Evolutionary conservation across 2,329 filamentous ascomycete genomes (phyloP).

Genomic region (Colletotrichum eremochloae): DNA sequence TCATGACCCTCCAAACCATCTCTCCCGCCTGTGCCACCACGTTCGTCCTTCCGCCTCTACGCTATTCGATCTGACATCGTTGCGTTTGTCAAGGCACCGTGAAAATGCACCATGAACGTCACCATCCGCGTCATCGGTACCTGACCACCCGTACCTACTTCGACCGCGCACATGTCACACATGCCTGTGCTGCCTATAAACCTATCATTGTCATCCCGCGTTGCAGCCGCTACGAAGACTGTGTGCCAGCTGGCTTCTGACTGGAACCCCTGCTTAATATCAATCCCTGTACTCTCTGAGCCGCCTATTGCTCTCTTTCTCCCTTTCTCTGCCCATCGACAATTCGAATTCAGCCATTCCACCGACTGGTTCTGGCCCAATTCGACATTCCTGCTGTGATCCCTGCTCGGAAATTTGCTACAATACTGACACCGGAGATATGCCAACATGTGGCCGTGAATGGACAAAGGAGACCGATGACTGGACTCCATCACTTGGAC

Average conservation of each 20-base stretch:
- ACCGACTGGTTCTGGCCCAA: conserved; percentile 25
- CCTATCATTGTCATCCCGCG: conserved; percentile 22
- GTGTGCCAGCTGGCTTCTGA: conserved; percentile 20
- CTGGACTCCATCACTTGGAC: neutral
- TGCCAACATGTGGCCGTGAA: conserved; percentile 1
- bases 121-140: neutral
- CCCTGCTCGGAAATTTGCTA: conserved; percentile 36
- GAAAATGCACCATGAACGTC: conserved; percentile 25
- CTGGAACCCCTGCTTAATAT: conserved; percentile 26
- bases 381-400: conserved; percentile 3
- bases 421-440: conserved; percentile 16
- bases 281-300: conserved; percentile 18
- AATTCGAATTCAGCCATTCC: conserved; percentile 15
- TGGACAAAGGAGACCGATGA: conserved; percentile 5
- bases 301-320: conserved; percentile 8
- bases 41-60: conserved; percentile 10
- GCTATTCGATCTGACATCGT: neutral
- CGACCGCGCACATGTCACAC: neutral
- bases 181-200: conserved; percentile 1
- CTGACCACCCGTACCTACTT: neutral
- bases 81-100: conserved; percentile 9
- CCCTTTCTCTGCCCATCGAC: neutral
- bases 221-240: conserved; percentile 4
- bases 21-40: neutral
- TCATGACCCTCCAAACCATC: conserved; percentile 23